Evolutionary conservation across 2,329 filamentous ascomycete genomes (phyloP), one percentile per base, ranked within the genome.

Genomic region (Whalleya microplaca): DNA sequence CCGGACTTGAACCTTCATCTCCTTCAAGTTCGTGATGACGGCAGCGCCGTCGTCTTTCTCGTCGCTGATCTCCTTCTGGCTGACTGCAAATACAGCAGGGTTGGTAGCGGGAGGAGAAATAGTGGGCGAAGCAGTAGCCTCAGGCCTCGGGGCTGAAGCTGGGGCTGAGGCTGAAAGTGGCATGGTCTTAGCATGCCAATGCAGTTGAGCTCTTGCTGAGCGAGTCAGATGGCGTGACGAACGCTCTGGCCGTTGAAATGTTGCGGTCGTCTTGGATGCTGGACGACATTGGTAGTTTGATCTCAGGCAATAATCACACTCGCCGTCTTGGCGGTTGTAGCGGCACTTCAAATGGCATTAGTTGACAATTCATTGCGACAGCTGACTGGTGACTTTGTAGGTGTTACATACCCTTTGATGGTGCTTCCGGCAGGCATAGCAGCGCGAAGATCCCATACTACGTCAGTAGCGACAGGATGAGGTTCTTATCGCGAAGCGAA

Each of bases 251-350:
- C 3, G 4, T 3, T 37, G 9, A 12, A 3, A 3, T 37, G 14
- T 37, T 37, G 10, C 3, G 9, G 32, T 21, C 9, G 37, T 29
- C 21, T 21, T 48, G 5, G 29, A 18, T 10, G 40, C 45, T 20
- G 32, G 44, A 8, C 18, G 41, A 42, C 58, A 61, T 6, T 12
- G 45, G 16, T 51, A 51, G 8, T 51, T 54, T 16, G n/a, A 32
- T 16, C 50, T 46, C 42, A 55, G 7, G 41, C 58, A 60, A 20
- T 44, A 41, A 16, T 57, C 54, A 37, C 58, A 60, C 3, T n/a
- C 23, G 16, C 52, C 42, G 5, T 23, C 23, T 23, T 45, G 41
- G 4, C 21, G 42, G 16, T 44, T 42, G 43, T 51, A 60, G 41
- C 21, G 27, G 29, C 58, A 60, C 58, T 60, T 20, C 45, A 12